Evolutionary conservation across 768 basidiomycete genomes (phyloP).

Genomic region (Boletus coccyginus): DNA sequence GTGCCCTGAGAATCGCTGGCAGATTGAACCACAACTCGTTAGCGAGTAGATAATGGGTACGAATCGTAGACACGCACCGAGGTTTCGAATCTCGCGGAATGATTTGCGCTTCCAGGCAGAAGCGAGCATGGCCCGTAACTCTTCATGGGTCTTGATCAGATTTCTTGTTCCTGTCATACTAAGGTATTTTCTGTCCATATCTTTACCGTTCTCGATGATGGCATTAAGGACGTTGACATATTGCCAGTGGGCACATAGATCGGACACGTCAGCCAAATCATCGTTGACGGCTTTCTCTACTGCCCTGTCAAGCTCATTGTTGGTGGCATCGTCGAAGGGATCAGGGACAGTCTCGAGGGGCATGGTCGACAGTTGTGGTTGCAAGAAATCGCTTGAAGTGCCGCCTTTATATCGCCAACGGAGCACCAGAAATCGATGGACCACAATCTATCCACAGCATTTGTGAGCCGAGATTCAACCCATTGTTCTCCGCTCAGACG

Average conservation of each 20-base stretch:
- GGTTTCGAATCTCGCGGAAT: slow-evolving; percentile 6
- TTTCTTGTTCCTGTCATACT: rapidly evolving
- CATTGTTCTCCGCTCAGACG: too few relatives aligned
- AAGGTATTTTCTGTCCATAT: not conserved
- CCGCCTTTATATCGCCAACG: not conserved
- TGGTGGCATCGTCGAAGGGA: not conserved
- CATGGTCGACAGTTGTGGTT: not conserved
- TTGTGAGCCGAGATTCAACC: too few relatives aligned
- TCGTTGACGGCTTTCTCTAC: not conserved
- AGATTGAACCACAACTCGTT: not conserved
- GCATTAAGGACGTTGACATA: not conserved
- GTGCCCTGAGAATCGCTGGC: not conserved
- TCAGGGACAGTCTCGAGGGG: not conserved
- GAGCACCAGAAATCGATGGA: not conserved
- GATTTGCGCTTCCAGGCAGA: slow-evolving; percentile 1
- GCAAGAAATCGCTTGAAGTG: not conserved
- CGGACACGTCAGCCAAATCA: not conserved
- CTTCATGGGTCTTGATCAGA: not conserved
- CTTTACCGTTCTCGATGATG: not conserved
- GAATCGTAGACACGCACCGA: not conserved
- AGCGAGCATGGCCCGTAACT: not conserved
- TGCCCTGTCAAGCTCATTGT: not conserved
- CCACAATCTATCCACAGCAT: not conserved
- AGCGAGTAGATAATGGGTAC: not conserved
- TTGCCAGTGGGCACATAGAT: too few relatives aligned